Evolutionary conservation across 257 asterid genomes (phyloP).

Genomic region (Penstemon newberryi): DNA sequence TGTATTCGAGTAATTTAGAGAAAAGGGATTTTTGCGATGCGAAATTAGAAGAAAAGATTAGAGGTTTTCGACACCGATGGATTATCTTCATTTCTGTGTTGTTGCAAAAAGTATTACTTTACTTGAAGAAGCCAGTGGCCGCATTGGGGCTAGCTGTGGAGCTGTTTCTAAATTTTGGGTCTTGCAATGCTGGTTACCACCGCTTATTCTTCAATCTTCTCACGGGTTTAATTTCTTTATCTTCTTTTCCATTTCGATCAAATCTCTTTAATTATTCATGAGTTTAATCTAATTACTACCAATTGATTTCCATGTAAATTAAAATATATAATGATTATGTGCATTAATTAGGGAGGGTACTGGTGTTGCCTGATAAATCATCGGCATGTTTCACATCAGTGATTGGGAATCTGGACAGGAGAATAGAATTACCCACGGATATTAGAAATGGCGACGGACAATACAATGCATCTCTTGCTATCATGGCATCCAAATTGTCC

Average conservation of each 20-base stretch:
- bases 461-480: conserved; percentile 40
- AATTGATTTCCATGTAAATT: no score
- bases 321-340: no score
- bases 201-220: conserved; percentile 43
- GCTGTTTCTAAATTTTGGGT: conserved; percentile 44
- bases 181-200: conserved; percentile 52
- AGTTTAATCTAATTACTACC: no score
- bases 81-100: conserved; percentile 53
- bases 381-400: conserved; percentile 30
- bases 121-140: conserved; percentile 46
- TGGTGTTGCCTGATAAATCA: conserved; percentile 19
- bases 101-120: conserved; percentile 40
- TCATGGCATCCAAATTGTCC: conserved; percentile 57
- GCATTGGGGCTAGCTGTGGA: conserved; percentile 43
- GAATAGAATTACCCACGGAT: conserved; percentile 26
- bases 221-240: conserved; percentile 31
- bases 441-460: conserved; percentile 27
- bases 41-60: conserved; percentile 17
- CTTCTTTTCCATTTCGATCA: no score
- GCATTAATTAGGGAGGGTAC: conserved; percentile 33
- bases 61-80: conserved; percentile 49
- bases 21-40: conserved; percentile 36
- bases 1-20: conserved; percentile 41
- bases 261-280: no score
- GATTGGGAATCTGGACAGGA: conserved; percentile 36